Evolutionary conservation across 73 alveolate species (phyloP).

Genomic region (Stentor coeruleus): DNA sequence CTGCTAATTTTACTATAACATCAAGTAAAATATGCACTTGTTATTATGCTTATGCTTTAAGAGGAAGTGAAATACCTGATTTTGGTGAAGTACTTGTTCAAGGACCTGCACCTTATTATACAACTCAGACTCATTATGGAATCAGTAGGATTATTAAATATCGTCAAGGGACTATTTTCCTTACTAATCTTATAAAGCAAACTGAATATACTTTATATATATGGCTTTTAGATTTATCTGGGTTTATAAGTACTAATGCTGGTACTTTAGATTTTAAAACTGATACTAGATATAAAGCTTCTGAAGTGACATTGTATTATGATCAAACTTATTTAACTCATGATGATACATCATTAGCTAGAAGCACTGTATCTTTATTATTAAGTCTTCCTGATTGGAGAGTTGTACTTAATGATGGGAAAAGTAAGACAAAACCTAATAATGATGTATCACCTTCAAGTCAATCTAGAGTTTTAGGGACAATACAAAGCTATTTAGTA

Average conservation of each 20-base stretch:
- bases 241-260: neutral
- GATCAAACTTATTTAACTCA: constrained; percentile 11
- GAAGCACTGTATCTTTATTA: neutral
- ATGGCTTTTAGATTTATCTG: neutral
- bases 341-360: neutral
- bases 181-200: neutral
- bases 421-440: neutral
- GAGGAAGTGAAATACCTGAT: constrained; percentile 10
- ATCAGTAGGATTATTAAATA: neutral
- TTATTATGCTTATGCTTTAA: constrained; percentile 12
- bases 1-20: neutral
- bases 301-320: neutral
- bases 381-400: constrained; percentile 10
- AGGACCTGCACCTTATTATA: neutral
- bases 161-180: neutral
- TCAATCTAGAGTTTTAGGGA: neutral
- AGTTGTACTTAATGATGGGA: neutral
- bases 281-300: constrained; percentile 23
- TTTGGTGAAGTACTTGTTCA: neutral
- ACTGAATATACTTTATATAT: constrained; percentile 19
- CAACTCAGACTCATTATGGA: constrained; percentile 14
- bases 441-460: neutral
- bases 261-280: constrained; percentile 10
- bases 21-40: neutral
- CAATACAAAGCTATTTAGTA: neutral